Base-by-base conservation (phyloP, 768 basidiomycete genomes). In the Crepidotus variabilis region DNA sequence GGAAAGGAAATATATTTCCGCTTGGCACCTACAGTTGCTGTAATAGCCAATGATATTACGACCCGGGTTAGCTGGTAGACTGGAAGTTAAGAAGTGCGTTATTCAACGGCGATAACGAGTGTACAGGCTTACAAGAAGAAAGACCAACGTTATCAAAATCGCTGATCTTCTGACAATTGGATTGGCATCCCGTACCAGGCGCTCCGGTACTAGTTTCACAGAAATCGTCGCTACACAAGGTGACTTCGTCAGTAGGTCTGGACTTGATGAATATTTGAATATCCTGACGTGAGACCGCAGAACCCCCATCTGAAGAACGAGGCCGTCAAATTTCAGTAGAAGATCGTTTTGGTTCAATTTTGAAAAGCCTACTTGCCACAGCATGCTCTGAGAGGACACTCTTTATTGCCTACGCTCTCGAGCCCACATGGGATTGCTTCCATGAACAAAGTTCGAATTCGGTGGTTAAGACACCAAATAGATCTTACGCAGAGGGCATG, bases 291-390 rank as follows among this genome's bases (percentile, higher is more conserved):
- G 35, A 50, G 47, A 36, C 55, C 55, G 50, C 55, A 56, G 49
- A 36, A 56, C 36, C 55, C 55, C 55, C 55, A 56, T 56, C 47
- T 56, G n/a, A n/a, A n/a, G n/a, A n/a, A n/a, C n/a, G n/a, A n/a
- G n/a, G n/a, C n/a, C n/a, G n/a, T n/a, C n/a, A n/a, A n/a, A n/a
- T n/a, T n/a, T 47, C 24, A 47, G 47, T 43, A 28, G 39, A 47
- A 18, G 34, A 32, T 43, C 11, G 34, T 47, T 33, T 39, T 47
- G 32, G 20, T 47, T n/a, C n/a, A n/a, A n/a, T 32, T 16, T 28
- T n/a, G 13, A 16, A 32, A 13, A 33, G 33, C 46, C 21, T 11
- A 49, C 54, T 48, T 48, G 47, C 34, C 47, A 39, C 47, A 28
- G 48, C 46, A 34, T 10, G 23, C 54, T 49, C 36, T 51, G 16